Conservation (phyloP, 768 basidiomycete genomes). For the Lenzites betulinus region DNA sequence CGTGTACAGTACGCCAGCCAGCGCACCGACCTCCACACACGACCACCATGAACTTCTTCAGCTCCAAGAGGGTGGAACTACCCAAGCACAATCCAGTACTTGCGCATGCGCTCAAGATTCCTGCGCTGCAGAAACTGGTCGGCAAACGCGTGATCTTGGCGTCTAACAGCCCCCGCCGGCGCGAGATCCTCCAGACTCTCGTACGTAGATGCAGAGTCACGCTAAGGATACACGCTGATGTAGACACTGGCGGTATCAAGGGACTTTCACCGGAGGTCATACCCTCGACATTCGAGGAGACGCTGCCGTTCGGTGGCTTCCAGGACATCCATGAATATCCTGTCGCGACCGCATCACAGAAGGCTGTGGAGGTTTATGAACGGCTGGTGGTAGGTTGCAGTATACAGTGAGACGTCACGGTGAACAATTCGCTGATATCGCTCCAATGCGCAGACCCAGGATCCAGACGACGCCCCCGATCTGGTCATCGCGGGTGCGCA, state of each 20-base stretch:
- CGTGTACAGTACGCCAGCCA: neutral
- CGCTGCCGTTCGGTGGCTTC: conserved; percentile 68
- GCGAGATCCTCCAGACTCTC: conserved; percentile 76
- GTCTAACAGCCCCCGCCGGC: conserved; percentile 82
- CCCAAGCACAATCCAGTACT: conserved; percentile 55
- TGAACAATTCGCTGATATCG: neutral
- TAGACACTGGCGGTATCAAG: conserved; percentile 30
- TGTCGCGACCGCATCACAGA: conserved; percentile 72
- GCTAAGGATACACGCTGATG: neutral
- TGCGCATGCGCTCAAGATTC: conserved; percentile 62
- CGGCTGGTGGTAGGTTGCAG: conserved; percentile 60
- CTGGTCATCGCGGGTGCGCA: conserved; percentile 72
- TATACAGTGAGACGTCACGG: neutral
- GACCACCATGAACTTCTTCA: conserved; percentile 28
- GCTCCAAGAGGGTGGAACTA: conserved; percentile 24
- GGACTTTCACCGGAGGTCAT: conserved; percentile 71
- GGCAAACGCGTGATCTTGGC: conserved; percentile 84
- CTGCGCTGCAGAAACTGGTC: conserved; percentile 63
- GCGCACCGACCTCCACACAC: neutral
- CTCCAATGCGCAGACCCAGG: conserved; percentile 39
- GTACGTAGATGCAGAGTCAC: conserved; percentile 47
- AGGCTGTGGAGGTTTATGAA: conserved; percentile 87
- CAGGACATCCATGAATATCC: conserved; percentile 74
- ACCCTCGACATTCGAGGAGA: conserved; percentile 79
- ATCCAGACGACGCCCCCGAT: conserved; percentile 73